Evolutionary conservation across 306 rosid species (phyloP), one percentile per base, ranked within the genome.

Genomic region (Medicago lupulina): DNA sequence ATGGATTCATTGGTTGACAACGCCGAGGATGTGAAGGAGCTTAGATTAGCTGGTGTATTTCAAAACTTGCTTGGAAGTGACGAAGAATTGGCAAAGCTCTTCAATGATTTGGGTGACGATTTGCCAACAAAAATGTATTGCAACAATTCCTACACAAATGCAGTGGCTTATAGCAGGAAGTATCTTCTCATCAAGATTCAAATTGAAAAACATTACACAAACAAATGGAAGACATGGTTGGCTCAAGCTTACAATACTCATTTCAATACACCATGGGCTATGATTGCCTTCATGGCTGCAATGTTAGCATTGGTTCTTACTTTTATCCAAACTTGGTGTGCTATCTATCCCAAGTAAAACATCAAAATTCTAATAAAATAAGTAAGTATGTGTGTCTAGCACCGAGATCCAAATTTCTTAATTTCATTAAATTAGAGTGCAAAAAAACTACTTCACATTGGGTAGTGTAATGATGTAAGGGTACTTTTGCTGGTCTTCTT

Each of bases 11-110:
- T 57, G 67, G 10, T 72, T 15, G 76, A 72, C 23, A 57, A 2
- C 21, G 76, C 55, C 1, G 76, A 72, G 8, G 76, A 57, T 36
- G 67, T 72, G 14, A 72, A 40, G 2, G 76, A 72, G 2, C 76
- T 72, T n/a, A 72, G 55, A 8, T 19, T 0, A 72, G 63, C 67
- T 13, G 67, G 76, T 40, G 55, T 57, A 21, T 8, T 72, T 19
- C 54, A 19, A 55, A 72, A 72, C 12, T 18, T 72, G 25, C 76
- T 57, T 1, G 25, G 23, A 57, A 72, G 67, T 13, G 67, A 72
- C 9, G 5, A 53, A 38, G 76, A 39, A 2, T 14, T 72, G 66
- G 68, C 77, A 17, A 58, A 57, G 0, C 28, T 73, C 17, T 40
- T 73, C 7, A 21, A 58, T 15, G 77, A 73, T 7, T 58, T 73